Evolutionary conservation across 306 rosid genomes (phyloP).

Genomic region (Datisca glomerata): DNA sequence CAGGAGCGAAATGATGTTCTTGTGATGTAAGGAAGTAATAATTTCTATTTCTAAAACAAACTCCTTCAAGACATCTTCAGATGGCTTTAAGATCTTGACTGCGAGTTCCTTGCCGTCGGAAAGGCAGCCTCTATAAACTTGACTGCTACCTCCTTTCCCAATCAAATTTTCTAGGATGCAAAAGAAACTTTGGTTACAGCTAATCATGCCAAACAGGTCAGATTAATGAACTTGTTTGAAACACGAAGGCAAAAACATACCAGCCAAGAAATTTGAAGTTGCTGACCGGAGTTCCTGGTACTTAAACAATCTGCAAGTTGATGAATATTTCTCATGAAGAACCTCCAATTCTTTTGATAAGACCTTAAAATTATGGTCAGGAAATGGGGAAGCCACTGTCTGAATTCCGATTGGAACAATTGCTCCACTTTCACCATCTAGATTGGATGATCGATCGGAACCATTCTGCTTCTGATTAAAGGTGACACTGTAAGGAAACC

Average conservation of each 20-base stretch:
- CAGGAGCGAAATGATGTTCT: conserved; percentile 70
- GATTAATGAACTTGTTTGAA: conserved; percentile 1
- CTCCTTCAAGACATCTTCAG: conserved; percentile 65
- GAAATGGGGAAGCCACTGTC: conserved; percentile 21
- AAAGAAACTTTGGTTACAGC: neutral
- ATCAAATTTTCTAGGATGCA: conserved; percentile 62
- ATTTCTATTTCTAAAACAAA: conserved; percentile 82
- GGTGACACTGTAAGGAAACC: conserved; percentile 25
- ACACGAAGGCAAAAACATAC: conserved; percentile 27
- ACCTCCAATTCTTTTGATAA: conserved; percentile 65
- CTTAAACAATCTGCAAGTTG: conserved; percentile 65
- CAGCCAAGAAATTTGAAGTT: conserved; percentile 69
- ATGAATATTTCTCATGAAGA: conserved; percentile 71
- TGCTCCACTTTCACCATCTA: conserved; percentile 62
- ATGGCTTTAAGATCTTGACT: conserved; percentile 81
- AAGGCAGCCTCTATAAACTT: conserved; percentile 84
- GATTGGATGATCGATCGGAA: conserved; percentile 24
- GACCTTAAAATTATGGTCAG: conserved; percentile 20
- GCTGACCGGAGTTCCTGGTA: conserved; percentile 67
- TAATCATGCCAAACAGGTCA: conserved; percentile 1
- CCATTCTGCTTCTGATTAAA: conserved; percentile 14
- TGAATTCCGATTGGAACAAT: conserved; percentile 50
- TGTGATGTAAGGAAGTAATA: conserved; percentile 70
- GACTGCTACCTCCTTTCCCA: conserved; percentile 92
- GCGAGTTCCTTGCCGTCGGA: conserved; percentile 85